Conservation (phyloP, 2,329 filamentous ascomycete genomes). For the Monosporascus sp. region DNA sequence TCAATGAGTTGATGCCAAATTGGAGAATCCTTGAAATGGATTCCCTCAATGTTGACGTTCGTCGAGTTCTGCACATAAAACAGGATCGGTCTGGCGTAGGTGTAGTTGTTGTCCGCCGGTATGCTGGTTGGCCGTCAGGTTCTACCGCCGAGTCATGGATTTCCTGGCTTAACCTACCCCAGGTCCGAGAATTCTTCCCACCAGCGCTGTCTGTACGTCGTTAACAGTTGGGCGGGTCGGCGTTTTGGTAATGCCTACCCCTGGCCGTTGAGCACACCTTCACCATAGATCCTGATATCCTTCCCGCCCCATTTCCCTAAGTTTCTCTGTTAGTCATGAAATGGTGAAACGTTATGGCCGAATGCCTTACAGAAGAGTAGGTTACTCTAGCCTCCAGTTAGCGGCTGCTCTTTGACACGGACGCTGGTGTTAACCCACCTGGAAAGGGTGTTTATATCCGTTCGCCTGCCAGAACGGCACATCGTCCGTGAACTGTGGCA, state of each 20-base stretch:
- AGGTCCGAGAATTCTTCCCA: conserved; percentile 36
- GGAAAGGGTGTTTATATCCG: conserved; percentile 36
- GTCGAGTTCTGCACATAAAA: conserved; percentile 59
- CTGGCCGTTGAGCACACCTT: conserved; percentile 52
- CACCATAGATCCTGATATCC: conserved; percentile 55
- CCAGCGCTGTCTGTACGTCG: conserved; percentile 27
- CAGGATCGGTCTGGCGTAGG: conserved; percentile 53
- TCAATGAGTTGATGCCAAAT: conserved; percentile 62
- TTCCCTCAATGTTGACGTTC: conserved; percentile 51
- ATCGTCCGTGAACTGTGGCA: conserved; percentile 35
- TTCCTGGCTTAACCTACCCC: conserved; percentile 23
- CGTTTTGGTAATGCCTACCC: conserved; percentile 18
- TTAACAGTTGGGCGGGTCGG: no score
- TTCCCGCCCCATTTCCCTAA: conserved; percentile 62
- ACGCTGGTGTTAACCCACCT: conserved; percentile 14
- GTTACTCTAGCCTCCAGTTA: no score
- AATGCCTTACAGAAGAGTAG: no score
- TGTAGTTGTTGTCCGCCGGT: conserved; percentile 46
- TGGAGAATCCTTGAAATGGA: conserved; percentile 55
- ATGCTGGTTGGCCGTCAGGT: no score
- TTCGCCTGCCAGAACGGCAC: conserved; percentile 38
- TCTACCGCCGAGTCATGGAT: no score
- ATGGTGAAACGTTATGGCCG: no score
- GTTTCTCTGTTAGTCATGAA: conserved; percentile 40
- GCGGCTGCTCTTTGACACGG: no score